Conservation (phyloP, 805 yeast genomes). For the Zygosaccharomyces lentus region DNA sequence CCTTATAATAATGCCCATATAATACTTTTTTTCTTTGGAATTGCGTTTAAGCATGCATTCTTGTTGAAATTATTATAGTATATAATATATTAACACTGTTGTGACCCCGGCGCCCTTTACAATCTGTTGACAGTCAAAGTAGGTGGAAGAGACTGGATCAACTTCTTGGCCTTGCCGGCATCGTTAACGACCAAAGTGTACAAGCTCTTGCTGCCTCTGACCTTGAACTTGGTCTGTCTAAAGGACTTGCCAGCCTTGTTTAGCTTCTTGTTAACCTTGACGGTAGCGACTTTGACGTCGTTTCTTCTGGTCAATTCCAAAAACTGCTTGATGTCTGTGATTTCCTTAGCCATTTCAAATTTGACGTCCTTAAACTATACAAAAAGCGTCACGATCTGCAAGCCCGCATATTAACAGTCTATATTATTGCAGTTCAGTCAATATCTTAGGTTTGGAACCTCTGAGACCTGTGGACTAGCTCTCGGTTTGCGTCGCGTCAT, state of each 20-base stretch:
- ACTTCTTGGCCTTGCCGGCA: conserved; percentile 94
- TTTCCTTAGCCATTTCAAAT: conserved; percentile 51
- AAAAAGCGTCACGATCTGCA: background rate
- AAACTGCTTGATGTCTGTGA: conserved; percentile 95
- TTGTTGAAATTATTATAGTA: conserved; percentile 16
- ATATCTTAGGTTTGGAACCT: background rate
- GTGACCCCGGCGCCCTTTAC: conserved; percentile 27
- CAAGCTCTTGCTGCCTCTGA: conserved; percentile 90
- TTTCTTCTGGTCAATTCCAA: conserved; percentile 95
- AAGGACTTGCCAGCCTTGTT: conserved; percentile 76
- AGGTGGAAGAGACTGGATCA: conserved; percentile 97
- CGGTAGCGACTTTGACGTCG: conserved; percentile 88
- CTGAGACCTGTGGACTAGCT: background rate
- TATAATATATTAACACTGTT: conserved; percentile 14
- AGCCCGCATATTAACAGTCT: background rate
- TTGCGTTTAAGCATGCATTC: conserved; percentile 19
- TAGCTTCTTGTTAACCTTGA: conserved; percentile 86
- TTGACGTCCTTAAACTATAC: conserved; percentile 4
- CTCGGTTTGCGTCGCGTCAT: background rate
- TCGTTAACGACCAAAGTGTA: conserved; percentile 96
- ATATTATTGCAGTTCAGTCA: background rate
- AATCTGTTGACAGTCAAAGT: conserved; percentile 63
- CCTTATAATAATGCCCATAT: background rate
- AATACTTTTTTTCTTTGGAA: background rate
- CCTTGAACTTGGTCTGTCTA: conserved; percentile 98